A percentile compares a stretch with the other conserved stretches of the same genome.
These are phyloP conservation scores for Aspergillus niger DNA, from an alignment of 2,329 filamentous ascomycete genomes.

Conservation along the genomic window DNA sequence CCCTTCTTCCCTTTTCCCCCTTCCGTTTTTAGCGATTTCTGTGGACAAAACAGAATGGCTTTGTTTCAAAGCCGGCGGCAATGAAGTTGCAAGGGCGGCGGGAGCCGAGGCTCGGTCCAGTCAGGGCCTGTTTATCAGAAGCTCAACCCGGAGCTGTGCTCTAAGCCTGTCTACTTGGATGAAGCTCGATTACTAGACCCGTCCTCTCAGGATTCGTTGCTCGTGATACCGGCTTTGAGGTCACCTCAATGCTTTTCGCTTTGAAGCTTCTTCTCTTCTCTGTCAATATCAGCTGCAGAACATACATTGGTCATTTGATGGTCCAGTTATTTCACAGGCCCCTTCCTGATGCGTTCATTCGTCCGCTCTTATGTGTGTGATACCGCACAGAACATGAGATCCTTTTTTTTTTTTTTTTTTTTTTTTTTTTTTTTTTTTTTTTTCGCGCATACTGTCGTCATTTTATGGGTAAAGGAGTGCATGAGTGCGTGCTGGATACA, in stretches of 20 bases:
- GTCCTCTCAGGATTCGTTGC: not conserved
- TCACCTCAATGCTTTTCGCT: not conserved
- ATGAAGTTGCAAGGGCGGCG: not conserved
- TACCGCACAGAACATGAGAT: not conserved
- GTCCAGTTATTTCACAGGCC: not conserved
- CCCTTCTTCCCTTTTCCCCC: not conserved
- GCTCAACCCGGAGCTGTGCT: not conserved
- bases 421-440: not conserved
- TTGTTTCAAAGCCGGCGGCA: not conserved
- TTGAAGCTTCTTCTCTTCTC: conserved; percentile 11
- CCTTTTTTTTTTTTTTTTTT: not conserved
- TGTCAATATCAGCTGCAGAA: conserved; percentile 19
- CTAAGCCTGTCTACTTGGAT: conserved; percentile 1
- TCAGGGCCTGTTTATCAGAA: not conserved
- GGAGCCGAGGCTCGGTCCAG: not conserved
- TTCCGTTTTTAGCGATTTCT: not conserved
- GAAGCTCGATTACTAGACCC: not conserved
- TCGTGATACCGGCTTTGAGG: not conserved
- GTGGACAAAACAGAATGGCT: not conserved
- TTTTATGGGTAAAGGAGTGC: too few species aligned
- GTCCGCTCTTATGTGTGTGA: not conserved
- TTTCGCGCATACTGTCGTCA: not conserved
- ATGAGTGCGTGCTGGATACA: not conserved
- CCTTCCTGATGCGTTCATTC: not conserved
- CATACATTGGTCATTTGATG: conserved; percentile 10